Conservation (phyloP, 2,329 filamentous ascomycete genomes). For the Cordyceps cateniannulata region DNA sequence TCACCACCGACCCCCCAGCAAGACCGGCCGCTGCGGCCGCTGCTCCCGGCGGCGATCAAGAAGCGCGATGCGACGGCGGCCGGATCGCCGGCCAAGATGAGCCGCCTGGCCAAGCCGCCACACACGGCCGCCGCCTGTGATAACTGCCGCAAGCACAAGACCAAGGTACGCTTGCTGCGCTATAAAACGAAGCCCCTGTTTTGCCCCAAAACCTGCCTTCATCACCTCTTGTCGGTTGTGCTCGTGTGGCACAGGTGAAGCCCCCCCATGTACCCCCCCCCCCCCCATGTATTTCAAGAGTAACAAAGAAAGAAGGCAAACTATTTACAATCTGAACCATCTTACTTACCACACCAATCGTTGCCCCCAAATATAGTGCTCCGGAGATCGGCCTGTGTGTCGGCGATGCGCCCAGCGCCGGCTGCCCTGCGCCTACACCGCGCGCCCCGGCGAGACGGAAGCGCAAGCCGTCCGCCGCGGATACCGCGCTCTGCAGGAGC, state of each 20-base stretch:
- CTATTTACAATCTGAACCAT: no score
- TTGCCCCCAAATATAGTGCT: no score
- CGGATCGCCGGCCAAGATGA: neutral
- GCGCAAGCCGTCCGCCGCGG: slow-evolving; percentile 16
- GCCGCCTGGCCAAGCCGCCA: neutral
- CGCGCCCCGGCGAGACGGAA: slow-evolving; percentile 18
- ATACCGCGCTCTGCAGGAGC: slow-evolving; percentile 1
- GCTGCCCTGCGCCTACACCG: slow-evolving; percentile 17
- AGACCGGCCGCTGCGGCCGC: neutral
- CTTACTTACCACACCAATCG: neutral
- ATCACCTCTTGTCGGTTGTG: no score
- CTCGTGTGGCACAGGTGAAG: no score
- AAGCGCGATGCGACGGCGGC: neutral
- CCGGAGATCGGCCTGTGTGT: slow-evolving; percentile 21
- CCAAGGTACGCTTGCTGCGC: slow-evolving; percentile 16
- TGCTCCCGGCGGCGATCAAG: neutral
- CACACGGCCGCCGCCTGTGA: slow-evolving; percentile 16
- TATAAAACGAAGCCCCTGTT: no score
- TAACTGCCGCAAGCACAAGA: slow-evolving; percentile 16
- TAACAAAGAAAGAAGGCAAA: neutral
- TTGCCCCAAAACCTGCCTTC: no score
- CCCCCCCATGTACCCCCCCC: no score
- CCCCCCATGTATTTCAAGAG: no score
- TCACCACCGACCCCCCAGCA: neutral
- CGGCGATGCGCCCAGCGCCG: slow-evolving; percentile 16